These are phyloP conservation scores for Mycena amicta DNA, from an alignment of 768 basidiomycete genomes.

Conservation along the genomic window DNA sequence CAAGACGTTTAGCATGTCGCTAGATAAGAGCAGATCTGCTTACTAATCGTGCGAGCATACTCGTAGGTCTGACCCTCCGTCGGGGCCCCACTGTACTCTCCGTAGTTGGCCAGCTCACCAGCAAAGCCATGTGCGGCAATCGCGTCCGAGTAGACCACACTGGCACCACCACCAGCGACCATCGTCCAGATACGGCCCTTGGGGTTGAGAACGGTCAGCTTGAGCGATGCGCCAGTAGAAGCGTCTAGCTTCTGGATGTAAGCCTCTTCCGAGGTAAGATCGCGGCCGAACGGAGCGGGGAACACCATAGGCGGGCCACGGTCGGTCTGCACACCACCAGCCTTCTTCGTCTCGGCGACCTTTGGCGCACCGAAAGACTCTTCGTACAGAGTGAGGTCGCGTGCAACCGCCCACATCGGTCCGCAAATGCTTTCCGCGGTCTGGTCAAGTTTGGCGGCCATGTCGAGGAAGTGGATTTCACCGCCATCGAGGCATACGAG, in stretches of 20 bases:
- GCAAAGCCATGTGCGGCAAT: slow-evolving; percentile 94
- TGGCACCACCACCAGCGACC: slow-evolving; percentile 95
- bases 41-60: slow-evolving; percentile 97
- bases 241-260: slow-evolving; percentile 98
- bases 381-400: slow-evolving; percentile 82
- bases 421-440: slow-evolving; percentile 98
- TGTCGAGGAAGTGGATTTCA: slow-evolving; percentile 92
- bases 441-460: slow-evolving; percentile 99
- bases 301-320: slow-evolving; percentile 97
- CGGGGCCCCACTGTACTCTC: slow-evolving; percentile 98
- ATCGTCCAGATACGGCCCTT: slow-evolving; percentile 99
- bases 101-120: slow-evolving; percentile 98
- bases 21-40: slow-evolving; percentile 30
- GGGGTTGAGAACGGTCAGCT: slow-evolving; percentile 93
- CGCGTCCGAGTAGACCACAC: slow-evolving; percentile 72
- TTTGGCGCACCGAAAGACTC: slow-evolving; percentile 38
- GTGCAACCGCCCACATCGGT: slow-evolving; percentile 97
- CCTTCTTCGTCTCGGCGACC: slow-evolving; percentile 43
- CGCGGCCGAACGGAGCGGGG: slow-evolving; percentile 95
- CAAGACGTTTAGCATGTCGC: slow-evolving; percentile 9
- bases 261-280: slow-evolving; percentile 97
- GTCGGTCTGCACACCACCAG: slow-evolving; percentile 71
- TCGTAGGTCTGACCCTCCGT: slow-evolving; percentile 99
- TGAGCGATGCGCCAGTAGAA: slow-evolving; percentile 96
- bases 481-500: slow-evolving; percentile 89